phyloP scores from a whole-genome alignment of 1,139 yeast genomes.

The Suhomyces coccinellae region DNA sequence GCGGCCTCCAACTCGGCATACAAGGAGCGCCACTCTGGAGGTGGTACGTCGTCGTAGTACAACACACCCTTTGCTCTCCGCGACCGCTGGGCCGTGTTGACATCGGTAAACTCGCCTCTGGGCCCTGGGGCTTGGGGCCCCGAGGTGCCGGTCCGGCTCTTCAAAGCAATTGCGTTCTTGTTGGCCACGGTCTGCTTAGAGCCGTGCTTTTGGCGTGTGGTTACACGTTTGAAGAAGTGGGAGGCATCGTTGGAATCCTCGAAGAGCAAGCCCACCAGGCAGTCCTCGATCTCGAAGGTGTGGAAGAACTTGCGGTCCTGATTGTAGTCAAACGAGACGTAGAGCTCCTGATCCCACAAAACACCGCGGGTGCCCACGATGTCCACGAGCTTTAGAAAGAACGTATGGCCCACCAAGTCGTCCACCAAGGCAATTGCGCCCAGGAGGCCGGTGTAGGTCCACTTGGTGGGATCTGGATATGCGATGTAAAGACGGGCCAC shows the following conservation, averaged over 20 bases:
- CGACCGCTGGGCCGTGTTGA: conserved; percentile 54
- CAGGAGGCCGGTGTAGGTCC: conserved; percentile 86
- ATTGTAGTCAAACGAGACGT: conserved; percentile 81
- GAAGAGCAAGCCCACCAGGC: conserved; percentile 83
- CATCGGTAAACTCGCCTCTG: conserved; percentile 60
- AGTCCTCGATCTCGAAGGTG: conserved; percentile 89
- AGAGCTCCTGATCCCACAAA: conserved; percentile 94
- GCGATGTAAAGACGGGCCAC: conserved; percentile 89
- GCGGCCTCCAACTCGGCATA: conserved; percentile 72
- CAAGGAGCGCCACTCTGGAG: conserved; percentile 81
- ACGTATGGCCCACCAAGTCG: conserved; percentile 92
- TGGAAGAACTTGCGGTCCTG: conserved; percentile 96
- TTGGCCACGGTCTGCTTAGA: conserved; percentile 83
- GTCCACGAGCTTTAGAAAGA: conserved; percentile 85
- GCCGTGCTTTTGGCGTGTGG: conserved; percentile 76
- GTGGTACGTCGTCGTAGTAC: conserved; percentile 79
- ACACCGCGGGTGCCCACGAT: conserved; percentile 81
- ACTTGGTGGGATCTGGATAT: conserved; percentile 74
- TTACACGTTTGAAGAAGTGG: conserved; percentile 76
- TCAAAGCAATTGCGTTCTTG: conserved; percentile 82
- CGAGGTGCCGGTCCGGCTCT: conserved; percentile 47
- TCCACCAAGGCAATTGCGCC: conserved; percentile 90
- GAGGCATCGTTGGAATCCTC: conserved; percentile 89
- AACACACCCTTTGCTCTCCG: conserved; percentile 60
- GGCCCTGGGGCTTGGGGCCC: conserved; percentile 57